Evolutionary conservation across 1,139 yeast species (phyloP).

Genomic region (Trichomonascaceae sp.): DNA sequence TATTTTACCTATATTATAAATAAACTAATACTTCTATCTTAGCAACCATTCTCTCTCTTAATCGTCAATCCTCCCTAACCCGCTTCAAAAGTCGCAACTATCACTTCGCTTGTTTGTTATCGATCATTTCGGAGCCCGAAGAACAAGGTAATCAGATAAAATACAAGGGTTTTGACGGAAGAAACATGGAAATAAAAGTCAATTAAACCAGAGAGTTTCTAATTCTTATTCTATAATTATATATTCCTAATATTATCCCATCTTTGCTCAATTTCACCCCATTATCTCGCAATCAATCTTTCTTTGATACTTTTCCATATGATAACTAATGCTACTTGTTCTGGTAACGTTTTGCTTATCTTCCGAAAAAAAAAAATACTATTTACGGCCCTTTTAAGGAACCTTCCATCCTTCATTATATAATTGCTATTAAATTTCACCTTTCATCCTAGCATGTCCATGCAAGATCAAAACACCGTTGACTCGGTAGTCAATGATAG

Average conservation of each 20-base stretch:
- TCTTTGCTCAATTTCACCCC: too few species aligned
- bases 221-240: too few species aligned
- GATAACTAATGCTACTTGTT: not conserved
- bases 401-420: not conserved
- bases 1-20: too few species aligned
- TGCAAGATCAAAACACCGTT: constrained; percentile 8
- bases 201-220: too few species aligned
- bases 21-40: too few species aligned
- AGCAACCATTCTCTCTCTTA: too few species aligned
- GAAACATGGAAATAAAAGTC: not conserved
- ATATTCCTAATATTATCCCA: too few species aligned
- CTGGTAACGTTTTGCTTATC: not conserved
- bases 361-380: not conserved
- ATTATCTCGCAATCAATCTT: not conserved
- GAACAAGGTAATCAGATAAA: not conserved
- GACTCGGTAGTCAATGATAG: constrained; percentile 10
- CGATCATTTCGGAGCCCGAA: not conserved
- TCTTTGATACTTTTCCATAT: not conserved
- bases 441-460: constrained; percentile 8
- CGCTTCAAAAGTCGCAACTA: not conserved
- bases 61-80: not conserved
- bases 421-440: too few species aligned
- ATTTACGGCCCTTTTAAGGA: not conserved
- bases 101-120: not conserved
- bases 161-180: not conserved